phyloP scores from a whole-genome alignment of 805 yeast genomes.

The Saccharomycopsis fodiens region DNA sequence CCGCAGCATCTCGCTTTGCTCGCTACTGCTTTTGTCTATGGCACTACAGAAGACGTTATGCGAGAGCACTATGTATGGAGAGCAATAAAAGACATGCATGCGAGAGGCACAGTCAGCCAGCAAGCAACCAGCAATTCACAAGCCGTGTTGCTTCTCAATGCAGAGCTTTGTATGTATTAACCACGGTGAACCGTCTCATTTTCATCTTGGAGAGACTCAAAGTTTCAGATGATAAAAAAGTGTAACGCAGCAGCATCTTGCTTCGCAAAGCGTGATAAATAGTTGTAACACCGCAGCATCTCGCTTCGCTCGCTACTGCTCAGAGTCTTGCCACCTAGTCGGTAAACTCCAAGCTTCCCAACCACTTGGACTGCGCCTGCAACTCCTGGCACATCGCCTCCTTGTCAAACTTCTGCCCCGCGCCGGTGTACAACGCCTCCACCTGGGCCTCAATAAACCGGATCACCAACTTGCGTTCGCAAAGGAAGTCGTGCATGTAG shows the following conservation, averaged over 20 bases:
- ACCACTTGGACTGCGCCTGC: conserved; percentile 14
- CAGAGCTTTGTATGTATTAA: no score
- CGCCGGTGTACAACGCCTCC: conserved; percentile 3
- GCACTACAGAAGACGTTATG: no score
- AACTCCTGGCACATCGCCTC: conserved; percentile 9
- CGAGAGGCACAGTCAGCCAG: neutral
- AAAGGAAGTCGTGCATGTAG: conserved; percentile 15
- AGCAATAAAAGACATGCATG: neutral
- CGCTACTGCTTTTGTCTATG: no score
- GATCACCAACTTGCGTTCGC: conserved; percentile 15
- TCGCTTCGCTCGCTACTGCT: no score
- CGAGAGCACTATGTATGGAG: neutral
- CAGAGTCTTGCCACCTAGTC: neutral
- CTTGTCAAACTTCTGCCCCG: conserved; percentile 6
- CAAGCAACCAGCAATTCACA: no score
- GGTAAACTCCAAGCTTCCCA: conserved; percentile 4
- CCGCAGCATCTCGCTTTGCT: no score
- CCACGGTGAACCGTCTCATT: no score
- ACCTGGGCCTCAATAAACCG: conserved; percentile 18
- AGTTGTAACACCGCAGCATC: no score
- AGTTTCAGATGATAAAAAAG: neutral
- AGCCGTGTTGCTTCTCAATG: no score
- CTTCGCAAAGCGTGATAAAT: no score
- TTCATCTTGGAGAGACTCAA: no score
- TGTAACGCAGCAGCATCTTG: no score